Evolutionary conservation across 495 filamentous ascomycete species (phyloP).

Genomic region (Lineolata rhizophorae): DNA sequence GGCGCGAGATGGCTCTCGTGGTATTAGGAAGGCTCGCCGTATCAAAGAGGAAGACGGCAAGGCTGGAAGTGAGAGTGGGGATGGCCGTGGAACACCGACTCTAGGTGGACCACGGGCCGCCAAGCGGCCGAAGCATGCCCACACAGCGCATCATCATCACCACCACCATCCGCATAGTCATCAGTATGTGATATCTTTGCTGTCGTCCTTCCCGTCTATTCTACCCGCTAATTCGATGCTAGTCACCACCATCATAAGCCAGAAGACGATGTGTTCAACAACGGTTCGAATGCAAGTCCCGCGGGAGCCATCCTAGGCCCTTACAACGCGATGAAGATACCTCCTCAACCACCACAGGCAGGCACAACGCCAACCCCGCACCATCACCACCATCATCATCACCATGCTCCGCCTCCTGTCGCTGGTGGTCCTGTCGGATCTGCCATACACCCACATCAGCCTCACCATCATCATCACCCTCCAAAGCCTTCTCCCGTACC

Average conservation of each 20-base stretch:
- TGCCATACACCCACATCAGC: conserved; percentile 27
- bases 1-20: conserved; percentile 23
- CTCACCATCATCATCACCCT: conserved; percentile 13
- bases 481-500: no score
- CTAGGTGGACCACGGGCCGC: background rate
- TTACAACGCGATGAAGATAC: no score
- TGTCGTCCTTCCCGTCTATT: background rate
- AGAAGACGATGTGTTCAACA: conserved; percentile 41
- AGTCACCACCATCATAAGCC: conserved; percentile 50
- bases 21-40: conserved; percentile 31
- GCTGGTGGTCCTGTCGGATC: no score
- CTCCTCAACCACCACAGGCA: conserved; percentile 2
- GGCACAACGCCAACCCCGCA: conserved; percentile 4
- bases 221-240: background rate
- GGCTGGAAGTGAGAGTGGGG: conserved; percentile 31
- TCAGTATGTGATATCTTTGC: conserved; percentile 26
- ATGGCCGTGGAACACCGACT: conserved; percentile 32
- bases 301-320: conserved; percentile 2
- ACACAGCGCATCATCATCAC: conserved; percentile 24
- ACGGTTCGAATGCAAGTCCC: no score
- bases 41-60: conserved; percentile 33
- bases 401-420: conserved; percentile 18
- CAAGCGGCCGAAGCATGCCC: conserved; percentile 12
- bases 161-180: conserved; percentile 20
- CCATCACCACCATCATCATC: conserved; percentile 18